Evolutionary conservation across 2,329 filamentous ascomycete genomes (phyloP), one percentile per base, ranked within the genome.

Genomic region (Nigrospora oryzae): DNA sequence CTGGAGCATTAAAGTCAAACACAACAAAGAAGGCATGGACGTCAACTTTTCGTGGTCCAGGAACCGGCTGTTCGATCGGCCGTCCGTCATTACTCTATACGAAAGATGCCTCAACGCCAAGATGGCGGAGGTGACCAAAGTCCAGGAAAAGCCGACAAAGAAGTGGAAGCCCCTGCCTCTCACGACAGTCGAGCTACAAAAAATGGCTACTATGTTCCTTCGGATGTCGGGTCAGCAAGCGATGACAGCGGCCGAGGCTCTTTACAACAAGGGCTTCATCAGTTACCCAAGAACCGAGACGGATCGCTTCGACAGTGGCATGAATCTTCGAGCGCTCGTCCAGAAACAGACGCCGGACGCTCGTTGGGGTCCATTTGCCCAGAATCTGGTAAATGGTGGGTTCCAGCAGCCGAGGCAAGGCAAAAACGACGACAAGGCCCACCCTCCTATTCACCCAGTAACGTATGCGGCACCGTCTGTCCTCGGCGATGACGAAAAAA

Each of bases 221-320:
- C 81, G 82, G n/a, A 88, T 98, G 82, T 89, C 83, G 51, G 90
- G 90, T 67, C 86, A 95, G 55, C 77, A 84, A 48, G 88, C 95
- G 38, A 96, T 98, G 90, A 84, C 76, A 40, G 73, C 84, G 19
- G 93, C 93, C 5, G 93, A 98, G 63, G 71, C 73, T 5, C 77
- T 98, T 2, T 98, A 98, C 69, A 90, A 89, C 40, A 89, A 86
- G 63, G 93, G 93, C 0, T 97, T 90, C 66, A 95, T 98, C 65
- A 96, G 90, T 63, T 98, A 98, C 64, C 93, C 93, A 1, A 83
- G 93, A 64, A 98, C 93, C 0, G 93, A 98, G 64, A 98, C 93
- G 0, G 93, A 98, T 63, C 86, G 91, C 31, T 98, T 97, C 58
- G 90, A 96, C 57, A 81, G 80, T 56, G 91, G 78, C 5, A 96